phyloP scores from a whole-genome alignment of 1,284 basidiomycete species.

The Amylostereum areolatum region DNA sequence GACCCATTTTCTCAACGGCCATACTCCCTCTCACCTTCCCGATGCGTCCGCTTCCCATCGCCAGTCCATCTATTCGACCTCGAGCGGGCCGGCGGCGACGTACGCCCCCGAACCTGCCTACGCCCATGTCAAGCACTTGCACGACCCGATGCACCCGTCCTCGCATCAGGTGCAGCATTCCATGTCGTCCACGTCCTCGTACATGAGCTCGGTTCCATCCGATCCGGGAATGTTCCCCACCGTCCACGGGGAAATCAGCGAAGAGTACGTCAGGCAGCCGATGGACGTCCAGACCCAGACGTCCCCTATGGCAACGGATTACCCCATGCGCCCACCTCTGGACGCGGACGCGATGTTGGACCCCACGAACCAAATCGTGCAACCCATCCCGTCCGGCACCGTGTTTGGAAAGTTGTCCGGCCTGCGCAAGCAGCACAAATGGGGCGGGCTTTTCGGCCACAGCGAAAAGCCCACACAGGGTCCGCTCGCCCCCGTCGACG shows the following conservation, averaged over 20 bases:
- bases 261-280: constrained; percentile 27
- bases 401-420: constrained; percentile 51
- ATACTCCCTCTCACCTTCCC: constrained; percentile 33
- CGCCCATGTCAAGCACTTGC: constrained; percentile 9
- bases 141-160: constrained; percentile 10
- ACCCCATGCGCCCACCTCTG: constrained; percentile 35
- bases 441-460: constrained; percentile 67
- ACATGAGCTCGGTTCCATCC: constrained; percentile 18
- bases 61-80: constrained; percentile 43
- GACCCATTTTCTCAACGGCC: constrained; percentile 40
- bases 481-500: constrained; percentile 65
- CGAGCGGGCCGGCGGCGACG: constrained; percentile 15
- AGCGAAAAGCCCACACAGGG: constrained; percentile 62
- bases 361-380: constrained; percentile 13
- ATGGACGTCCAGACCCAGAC: constrained; percentile 50
- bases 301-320: constrained; percentile 46
- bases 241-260: constrained; percentile 1
- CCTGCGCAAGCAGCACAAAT: constrained; percentile 62
- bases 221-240: too few species aligned
- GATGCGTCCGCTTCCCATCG: constrained; percentile 52
- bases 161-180: constrained; percentile 12
- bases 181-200: constrained; percentile 24
- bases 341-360: constrained; percentile 33
- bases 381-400: constrained; percentile 28
- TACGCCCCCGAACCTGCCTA: constrained; percentile 16